Base-by-base conservation (phyloP, 2,329 filamentous ascomycete species). In the Helotiales sp. region DNA sequence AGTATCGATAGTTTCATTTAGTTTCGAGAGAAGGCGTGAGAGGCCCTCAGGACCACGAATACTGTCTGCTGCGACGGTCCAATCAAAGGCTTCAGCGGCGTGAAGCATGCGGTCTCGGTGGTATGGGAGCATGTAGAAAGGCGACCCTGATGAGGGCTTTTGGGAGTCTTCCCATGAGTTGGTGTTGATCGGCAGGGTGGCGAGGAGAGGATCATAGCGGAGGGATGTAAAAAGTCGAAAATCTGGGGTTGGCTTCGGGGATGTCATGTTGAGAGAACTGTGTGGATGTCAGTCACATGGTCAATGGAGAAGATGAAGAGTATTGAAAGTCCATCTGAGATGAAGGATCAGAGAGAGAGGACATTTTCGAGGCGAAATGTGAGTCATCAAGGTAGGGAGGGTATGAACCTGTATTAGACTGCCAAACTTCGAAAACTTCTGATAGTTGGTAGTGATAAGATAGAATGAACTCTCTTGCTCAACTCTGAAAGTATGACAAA, bases 51-150 rank as follows among this genome's bases (percentile, higher is more conserved):
- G 67, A 0, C 81, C 83, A 0, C 73, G 68, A 6, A 87, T 72
- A 3, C 66, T 61, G 0, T 75, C 66, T 9, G 80, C 64, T 0
- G 79, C 83, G 3, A 68, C 59, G 1, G 73, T 65, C 84, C 83
- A 88, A 5, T 73, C 68, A 76, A 83, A 88, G 63, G 86, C 70
- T 5, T 67, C 71, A 5, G 84, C 84, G 13, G 84, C 85, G 56
- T 76, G 81, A n/a, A 91, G 77, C 70, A 96, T 82, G 53, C 92
- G 87, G 70, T 93, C 88, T 46, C 85, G 83, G 71, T 96, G 92
- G 65, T 87, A 87, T 57, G 85, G 79, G 15, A 95, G 81, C 80
- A 96, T 91, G 72, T 96, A 96, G 65, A 91, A 86, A 0, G 87
- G 82, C 8, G 85, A 89, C 6, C 75, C 22, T n/a, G n/a, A n/a